Base-by-base conservation (phyloP, 2,329 filamentous ascomycete species). In the Nemania sp. region DNA sequence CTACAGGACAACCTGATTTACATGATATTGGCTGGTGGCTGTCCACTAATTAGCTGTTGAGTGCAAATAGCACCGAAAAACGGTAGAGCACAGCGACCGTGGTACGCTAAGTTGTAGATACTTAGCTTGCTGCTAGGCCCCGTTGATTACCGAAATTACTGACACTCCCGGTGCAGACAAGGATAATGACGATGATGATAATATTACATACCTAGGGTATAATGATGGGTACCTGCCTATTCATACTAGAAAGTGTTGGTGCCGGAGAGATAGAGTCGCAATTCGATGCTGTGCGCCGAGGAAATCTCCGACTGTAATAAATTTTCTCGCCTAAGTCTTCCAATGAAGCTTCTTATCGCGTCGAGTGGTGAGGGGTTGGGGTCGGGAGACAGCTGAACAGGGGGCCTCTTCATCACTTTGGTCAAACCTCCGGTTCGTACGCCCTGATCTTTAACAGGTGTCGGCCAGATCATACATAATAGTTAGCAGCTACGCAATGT, bases 221-320 rank as follows among this genome's bases (percentile, higher is more conserved):
- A 30, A 30, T 14, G 6, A 30, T 14, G 14, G 14, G 26, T 30
- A 30, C 6, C 26, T 30, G 14, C 26, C 30, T n/a, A n/a, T n/a
- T n/a, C n/a, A n/a, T n/a, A n/a, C n/a, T n/a, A n/a, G n/a, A n/a
- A n/a, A 34, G 33, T 14, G 44, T 48, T 49, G 46, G 52, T 43
- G 49, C 45, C 57, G 54, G 54, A 30, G 46, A 57, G 40, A 54
- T 49, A 57, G 40, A 54, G 46, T 49, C 40, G 28, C 37, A 52
- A 28, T 57, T 26, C 47, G 46, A 57, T 54, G 47, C 47, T 57
- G 30, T 50, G 33, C 45, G 46, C 49, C 50, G 47, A 56, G 49
- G 39, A 59, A 59, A 57, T 57, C 54, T 57, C 57, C 57, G 57
- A 54, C 28, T 15, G 20, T 19, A 49, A 33, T 40, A 28, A 30